Percentiles rank a stretch among this genome's conserved stretches.
These are phyloP conservation scores for Fraxinus paxiana DNA, from an alignment of 305 asterid genomes.

Conservation along the genomic window DNA sequence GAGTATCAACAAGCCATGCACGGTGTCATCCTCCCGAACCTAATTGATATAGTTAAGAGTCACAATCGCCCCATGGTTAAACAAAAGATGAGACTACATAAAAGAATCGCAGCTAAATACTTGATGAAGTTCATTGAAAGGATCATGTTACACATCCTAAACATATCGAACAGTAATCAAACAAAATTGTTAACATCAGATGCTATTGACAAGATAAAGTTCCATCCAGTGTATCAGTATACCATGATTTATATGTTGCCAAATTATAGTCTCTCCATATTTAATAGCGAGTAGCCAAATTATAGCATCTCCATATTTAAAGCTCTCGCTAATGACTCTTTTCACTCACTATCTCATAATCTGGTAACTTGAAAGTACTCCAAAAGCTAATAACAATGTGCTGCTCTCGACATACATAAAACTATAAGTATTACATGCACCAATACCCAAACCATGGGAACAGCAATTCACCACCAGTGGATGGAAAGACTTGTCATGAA, in stretches of 20 bases:
- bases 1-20: slow-evolving; percentile 65
- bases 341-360: not conserved
- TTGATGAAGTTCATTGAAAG: not conserved
- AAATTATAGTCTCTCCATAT: not conserved
- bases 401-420: not conserved
- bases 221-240: not conserved
- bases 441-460: not conserved
- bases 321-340: not conserved
- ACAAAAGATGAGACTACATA: not conserved
- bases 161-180: not conserved
- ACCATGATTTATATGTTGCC: not conserved
- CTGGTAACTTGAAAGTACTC: not conserved
- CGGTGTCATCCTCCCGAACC: slow-evolving; percentile 71
- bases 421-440: not conserved
- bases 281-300: no score
- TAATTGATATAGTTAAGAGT: slow-evolving; percentile 27
- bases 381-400: not conserved
- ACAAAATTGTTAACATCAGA: not conserved
- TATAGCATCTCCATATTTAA: no score
- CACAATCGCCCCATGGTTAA: not conserved
- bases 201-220: not conserved
- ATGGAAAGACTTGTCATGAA: not conserved
- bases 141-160: not conserved
- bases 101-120: not conserved
- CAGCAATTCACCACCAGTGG: not conserved